Conservation (phyloP, 2,329 filamentous ascomycete species). For the Ceratocystis diversiconidia region DNA sequence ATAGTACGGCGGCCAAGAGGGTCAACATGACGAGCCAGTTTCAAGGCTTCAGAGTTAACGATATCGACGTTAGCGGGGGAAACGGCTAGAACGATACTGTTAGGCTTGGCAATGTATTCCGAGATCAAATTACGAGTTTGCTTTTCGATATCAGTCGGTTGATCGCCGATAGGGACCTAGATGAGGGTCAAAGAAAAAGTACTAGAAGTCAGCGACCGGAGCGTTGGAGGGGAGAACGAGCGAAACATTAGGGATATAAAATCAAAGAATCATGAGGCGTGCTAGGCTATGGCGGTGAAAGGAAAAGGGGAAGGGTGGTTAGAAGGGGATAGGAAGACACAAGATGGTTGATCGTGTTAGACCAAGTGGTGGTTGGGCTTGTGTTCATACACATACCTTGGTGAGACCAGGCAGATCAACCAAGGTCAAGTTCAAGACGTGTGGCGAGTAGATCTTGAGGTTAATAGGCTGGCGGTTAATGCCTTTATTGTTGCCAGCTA, state of each 20-base stretch:
- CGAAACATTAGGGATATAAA: background rate
- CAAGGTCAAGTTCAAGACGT: slow-evolving; percentile 89
- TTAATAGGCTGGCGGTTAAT: slow-evolving; percentile 98
- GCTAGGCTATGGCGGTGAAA: background rate
- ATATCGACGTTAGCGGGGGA: slow-evolving; percentile 96
- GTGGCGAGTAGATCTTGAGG: slow-evolving; percentile 93
- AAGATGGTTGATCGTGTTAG: background rate
- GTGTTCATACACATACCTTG: slow-evolving; percentile 45
- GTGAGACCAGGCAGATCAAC: slow-evolving; percentile 93
- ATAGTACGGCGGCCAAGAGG: slow-evolving; percentile 88
- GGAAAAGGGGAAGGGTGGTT: background rate
- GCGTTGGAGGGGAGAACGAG: background rate
- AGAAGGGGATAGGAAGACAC: background rate
- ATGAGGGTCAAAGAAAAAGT: background rate
- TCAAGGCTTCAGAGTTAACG: slow-evolving; percentile 94
- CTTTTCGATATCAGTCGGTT: slow-evolving; percentile 95
- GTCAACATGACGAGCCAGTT: slow-evolving; percentile 93
- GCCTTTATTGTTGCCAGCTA: slow-evolving; percentile 88
- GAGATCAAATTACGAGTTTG: slow-evolving; percentile 92
- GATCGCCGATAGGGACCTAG: slow-evolving; percentile 89
- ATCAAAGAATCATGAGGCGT: too few relatives aligned
- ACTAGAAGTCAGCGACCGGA: slow-evolving; percentile 12
- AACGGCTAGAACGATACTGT: slow-evolving; percentile 93
- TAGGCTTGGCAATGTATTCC: slow-evolving; percentile 97
- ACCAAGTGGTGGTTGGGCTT: background rate